phyloP scores from a whole-genome alignment of 2,329 filamentous ascomycete genomes.

The Calonectria hawksworthii region DNA sequence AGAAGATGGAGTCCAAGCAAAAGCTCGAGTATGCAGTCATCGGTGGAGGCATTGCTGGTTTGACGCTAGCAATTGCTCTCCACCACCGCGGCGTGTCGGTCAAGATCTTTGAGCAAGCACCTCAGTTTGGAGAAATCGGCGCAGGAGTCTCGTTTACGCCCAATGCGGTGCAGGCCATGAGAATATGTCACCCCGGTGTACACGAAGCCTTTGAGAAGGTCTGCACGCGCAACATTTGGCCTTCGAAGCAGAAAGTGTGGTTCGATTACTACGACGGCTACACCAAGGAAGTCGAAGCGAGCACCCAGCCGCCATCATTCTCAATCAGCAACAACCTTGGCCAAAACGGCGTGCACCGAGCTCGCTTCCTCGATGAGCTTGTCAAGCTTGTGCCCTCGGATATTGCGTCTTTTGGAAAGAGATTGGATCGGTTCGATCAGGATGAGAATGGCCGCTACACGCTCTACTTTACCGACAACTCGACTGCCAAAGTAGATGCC shows the following conservation, averaged over 20 bases:
- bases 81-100: constrained; percentile 57
- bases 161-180: constrained; percentile 64
- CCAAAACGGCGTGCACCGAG: constrained; percentile 52
- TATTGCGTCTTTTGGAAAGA: constrained; percentile 51
- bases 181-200: constrained; percentile 52
- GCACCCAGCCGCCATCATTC: constrained; percentile 24
- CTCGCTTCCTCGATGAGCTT: constrained; percentile 57
- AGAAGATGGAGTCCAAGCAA: constrained; percentile 17
- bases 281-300: constrained; percentile 12
- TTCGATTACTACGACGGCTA: constrained; percentile 43
- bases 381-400: constrained; percentile 53
- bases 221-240: constrained; percentile 42
- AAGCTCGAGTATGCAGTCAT: constrained; percentile 59
- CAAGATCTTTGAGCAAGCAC: constrained; percentile 62
- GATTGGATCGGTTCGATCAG: neutral
- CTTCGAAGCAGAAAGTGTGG: constrained; percentile 39
- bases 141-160: constrained; percentile 66
- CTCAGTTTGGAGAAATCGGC: constrained; percentile 60
- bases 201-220: constrained; percentile 48
- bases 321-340: constrained; percentile 41
- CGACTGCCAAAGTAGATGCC: constrained; percentile 53
- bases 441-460: constrained; percentile 37
- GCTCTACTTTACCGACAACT: constrained; percentile 57
- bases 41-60: constrained; percentile 66
- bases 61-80: constrained; percentile 63